These are phyloP conservation scores for Cercophora newfieldiana DNA, from an alignment of 495 filamentous ascomycete genomes.

Conservation along the genomic window DNA sequence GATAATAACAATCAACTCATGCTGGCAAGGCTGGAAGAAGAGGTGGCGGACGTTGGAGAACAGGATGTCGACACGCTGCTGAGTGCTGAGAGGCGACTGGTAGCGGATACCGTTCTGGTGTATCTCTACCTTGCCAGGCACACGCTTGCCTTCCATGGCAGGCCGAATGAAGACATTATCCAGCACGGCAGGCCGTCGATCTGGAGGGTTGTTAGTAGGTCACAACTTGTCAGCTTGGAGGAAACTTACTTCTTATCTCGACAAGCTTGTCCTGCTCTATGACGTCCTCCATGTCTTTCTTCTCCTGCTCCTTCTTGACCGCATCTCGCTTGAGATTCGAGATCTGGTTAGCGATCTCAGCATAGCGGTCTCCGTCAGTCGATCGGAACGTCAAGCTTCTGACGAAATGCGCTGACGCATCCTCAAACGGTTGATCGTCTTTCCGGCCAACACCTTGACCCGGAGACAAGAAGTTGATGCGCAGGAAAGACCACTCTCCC, in stretches of 20 bases:
- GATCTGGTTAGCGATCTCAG: slow-evolving; percentile 85
- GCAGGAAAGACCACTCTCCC: slow-evolving; percentile 86
- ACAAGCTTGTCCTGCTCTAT: slow-evolving; percentile 97
- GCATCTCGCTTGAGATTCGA: slow-evolving; percentile 90
- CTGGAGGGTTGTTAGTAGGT: slow-evolving; percentile 48
- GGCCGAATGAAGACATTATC: slow-evolving; percentile 93
- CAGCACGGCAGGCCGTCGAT: slow-evolving; percentile 81
- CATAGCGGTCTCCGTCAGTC: slow-evolving; percentile 80
- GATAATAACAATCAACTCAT: slow-evolving; percentile 96
- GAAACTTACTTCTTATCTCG: slow-evolving; percentile 76
- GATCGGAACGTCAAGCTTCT: slow-evolving; percentile 93
- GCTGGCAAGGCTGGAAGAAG: slow-evolving; percentile 96
- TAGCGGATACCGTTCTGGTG: slow-evolving; percentile 99
- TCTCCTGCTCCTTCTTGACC: slow-evolving; percentile 89
- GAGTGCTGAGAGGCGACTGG: slow-evolving; percentile 77
- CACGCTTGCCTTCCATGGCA: slow-evolving; percentile 91
- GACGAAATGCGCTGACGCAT: slow-evolving; percentile 91
- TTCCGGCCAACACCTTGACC: slow-evolving; percentile 97
- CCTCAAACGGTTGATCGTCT: slow-evolving; percentile 98
- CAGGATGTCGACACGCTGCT: slow-evolving; percentile 84
- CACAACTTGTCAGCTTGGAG: not conserved
- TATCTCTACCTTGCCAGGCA: slow-evolving; percentile 92
- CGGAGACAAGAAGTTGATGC: slow-evolving; percentile 96
- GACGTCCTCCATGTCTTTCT: slow-evolving; percentile 99
- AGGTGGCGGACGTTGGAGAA: slow-evolving; percentile 99